A percentile compares a stretch with the other conserved stretches of the same genome.
phyloP scores from a whole-genome alignment of 225 moss, liverwort and hornwort genomes.

The Lunularia cruciata region DNA sequence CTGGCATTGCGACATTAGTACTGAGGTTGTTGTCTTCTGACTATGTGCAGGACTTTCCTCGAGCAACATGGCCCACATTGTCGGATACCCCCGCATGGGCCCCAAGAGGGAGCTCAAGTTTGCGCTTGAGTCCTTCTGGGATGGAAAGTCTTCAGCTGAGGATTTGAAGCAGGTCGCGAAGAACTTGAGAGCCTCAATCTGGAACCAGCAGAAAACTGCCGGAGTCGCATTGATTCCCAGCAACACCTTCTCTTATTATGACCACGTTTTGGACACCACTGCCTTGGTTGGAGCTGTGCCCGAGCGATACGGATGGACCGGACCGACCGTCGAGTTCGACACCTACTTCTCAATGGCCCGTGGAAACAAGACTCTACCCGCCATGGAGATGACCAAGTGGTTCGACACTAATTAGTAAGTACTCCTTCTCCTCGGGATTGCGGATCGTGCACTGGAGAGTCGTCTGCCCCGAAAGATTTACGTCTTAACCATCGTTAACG shows the following conservation, averaged over 20 bases:
- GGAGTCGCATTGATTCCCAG: conserved; percentile 63
- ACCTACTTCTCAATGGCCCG: conserved; percentile 85
- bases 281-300: conserved; percentile 73
- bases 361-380: conserved; percentile 80
- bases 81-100: conserved; percentile 70
- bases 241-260: conserved; percentile 87
- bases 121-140: conserved; percentile 69
- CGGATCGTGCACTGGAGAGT: neutral
- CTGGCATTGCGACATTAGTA: neutral
- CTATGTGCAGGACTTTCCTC: conserved; percentile 28
- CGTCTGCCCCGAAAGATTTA: too few species aligned
- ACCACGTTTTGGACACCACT: conserved; percentile 86
- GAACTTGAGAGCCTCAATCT: conserved; percentile 71
- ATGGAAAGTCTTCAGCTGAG: conserved; percentile 57
- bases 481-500: too few species aligned
- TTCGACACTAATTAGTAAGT: conserved; percentile 98
- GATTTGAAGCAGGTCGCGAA: conserved; percentile 70
- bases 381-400: conserved; percentile 99
- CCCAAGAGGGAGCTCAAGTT: conserved; percentile 78
- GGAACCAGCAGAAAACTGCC: conserved; percentile 76
- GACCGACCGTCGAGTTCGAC: conserved; percentile 65
- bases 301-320: conserved; percentile 64
- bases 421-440: too few species aligned
- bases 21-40: neutral
- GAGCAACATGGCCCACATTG: conserved; percentile 46